Conservation (phyloP, 2,329 filamentous ascomycete species). For the Emergomyces orientalis region DNA sequence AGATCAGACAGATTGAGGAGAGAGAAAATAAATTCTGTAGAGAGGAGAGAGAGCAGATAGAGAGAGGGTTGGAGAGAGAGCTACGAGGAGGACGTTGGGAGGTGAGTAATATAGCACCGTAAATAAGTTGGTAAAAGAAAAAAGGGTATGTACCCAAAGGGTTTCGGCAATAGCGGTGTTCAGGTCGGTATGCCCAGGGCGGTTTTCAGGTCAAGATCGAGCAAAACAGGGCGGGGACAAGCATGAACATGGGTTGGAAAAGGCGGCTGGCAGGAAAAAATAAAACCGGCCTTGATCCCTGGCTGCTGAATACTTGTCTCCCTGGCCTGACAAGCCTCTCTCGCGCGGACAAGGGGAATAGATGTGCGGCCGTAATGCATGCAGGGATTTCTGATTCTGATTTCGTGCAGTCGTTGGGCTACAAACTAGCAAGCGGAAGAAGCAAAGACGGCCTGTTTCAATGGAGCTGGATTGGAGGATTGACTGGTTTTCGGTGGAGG, state of each 20-base stretch:
- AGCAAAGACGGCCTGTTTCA: background rate
- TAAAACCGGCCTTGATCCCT: background rate
- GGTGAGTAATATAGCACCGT: background rate
- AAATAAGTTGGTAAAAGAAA: background rate
- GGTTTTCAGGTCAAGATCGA: constrained; percentile 3
- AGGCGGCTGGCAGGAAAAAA: constrained; percentile 2
- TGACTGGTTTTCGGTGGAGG: too few species aligned
- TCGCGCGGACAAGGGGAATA: background rate
- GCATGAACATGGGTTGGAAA: constrained; percentile 2
- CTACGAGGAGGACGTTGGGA: background rate
- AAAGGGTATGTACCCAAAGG: background rate
- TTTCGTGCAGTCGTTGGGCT: background rate
- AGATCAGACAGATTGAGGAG: background rate
- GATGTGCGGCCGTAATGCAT: constrained; percentile 5
- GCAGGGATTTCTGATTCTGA: constrained; percentile 2
- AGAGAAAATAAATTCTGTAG: constrained; percentile 4
- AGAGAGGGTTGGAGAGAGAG: background rate
- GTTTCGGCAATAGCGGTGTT: background rate
- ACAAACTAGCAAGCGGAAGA: background rate
- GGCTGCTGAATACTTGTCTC: background rate
- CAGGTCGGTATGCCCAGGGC: background rate
- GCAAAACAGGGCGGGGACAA: constrained; percentile 3
- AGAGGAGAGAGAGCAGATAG: background rate
- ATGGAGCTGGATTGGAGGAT: background rate
- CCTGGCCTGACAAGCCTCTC: background rate